Percentiles rank a stretch among this genome's conserved stretches.
phyloP scores from a whole-genome alignment of 371 early-diverging fungal genomes.

The Rhizopus arrhizus region DNA sequence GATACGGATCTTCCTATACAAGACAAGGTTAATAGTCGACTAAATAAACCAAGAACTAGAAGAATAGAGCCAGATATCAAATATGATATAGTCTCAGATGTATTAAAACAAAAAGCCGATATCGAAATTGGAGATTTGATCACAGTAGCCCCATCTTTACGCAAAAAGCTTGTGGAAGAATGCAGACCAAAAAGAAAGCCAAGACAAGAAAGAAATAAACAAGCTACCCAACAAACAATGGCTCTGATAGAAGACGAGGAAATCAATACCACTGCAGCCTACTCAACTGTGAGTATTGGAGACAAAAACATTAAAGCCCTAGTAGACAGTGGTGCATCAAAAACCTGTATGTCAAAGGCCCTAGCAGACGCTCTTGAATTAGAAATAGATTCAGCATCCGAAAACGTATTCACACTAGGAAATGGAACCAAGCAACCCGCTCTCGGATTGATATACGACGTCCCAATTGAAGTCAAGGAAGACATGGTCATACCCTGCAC shows the following conservation, averaged over 20 bases:
- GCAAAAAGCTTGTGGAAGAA: not conserved
- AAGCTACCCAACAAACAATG: not conserved
- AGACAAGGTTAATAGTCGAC: too few species aligned
- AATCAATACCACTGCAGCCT: constrained; percentile 6
- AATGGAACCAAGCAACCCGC: constrained; percentile 14
- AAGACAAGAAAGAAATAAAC: not conserved
- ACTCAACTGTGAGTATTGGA: not conserved
- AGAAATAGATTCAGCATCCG: constrained; percentile 1
- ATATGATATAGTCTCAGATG: not conserved
- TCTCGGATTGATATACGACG: constrained; percentile 8
- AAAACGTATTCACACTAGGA: constrained; percentile 2
- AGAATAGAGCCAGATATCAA: too few species aligned
- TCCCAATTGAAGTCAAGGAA: not conserved
- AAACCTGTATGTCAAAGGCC: constrained; percentile 4
- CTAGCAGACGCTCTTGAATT: not conserved
- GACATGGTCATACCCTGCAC: not conserved
- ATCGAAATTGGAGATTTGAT: constrained; percentile 2
- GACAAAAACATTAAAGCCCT: not conserved
- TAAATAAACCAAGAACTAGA: too few species aligned
- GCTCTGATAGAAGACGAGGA: constrained; percentile 2
- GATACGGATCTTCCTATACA: too few species aligned
- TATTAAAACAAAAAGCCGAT: constrained; percentile 4
- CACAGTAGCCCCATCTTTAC: not conserved
- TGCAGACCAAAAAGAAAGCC: not conserved
- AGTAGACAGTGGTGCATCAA: constrained; percentile 1